A percentile compares a stretch with the other conserved stretches of the same genome.
These are phyloP conservation scores for Zygosaccharomyces sapae DNA, from an alignment of 1,139 yeast genomes.

Conservation along the genomic window DNA sequence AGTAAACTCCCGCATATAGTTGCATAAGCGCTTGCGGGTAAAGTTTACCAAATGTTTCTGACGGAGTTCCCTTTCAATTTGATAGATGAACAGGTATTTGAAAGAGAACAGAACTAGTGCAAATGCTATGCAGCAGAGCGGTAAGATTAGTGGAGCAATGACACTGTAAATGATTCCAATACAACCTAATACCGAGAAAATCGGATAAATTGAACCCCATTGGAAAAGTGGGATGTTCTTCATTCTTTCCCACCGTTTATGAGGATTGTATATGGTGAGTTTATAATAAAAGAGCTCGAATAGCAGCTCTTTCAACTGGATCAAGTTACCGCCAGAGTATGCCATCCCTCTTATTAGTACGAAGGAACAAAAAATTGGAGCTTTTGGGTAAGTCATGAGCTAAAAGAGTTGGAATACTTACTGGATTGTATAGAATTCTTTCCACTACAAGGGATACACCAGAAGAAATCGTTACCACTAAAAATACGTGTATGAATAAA, in stretches of 20 bases:
- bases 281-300: slow-evolving; percentile 41
- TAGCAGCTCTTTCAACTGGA: slow-evolving; percentile 50
- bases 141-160: slow-evolving; percentile 70
- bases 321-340: slow-evolving; percentile 62
- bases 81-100: slow-evolving; percentile 61
- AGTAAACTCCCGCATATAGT: slow-evolving; percentile 72
- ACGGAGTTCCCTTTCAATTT: slow-evolving; percentile 45
- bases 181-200: slow-evolving; percentile 68
- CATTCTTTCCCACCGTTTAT: slow-evolving; percentile 49
- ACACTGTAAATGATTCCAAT: slow-evolving; percentile 74
- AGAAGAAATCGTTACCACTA: slow-evolving; percentile 81
- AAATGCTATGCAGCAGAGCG: slow-evolving; percentile 59
- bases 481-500: slow-evolving; percentile 76
- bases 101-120: slow-evolving; percentile 56
- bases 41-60: slow-evolving; percentile 66
- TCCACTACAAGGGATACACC: slow-evolving; percentile 67
- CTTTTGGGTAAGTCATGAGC: slow-evolving; percentile 78
- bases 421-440: slow-evolving; percentile 64
- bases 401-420: slow-evolving; percentile 62
- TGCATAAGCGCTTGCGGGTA: slow-evolving; percentile 76
- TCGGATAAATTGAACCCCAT: slow-evolving; percentile 80
- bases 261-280: slow-evolving; percentile 52
- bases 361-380: slow-evolving; percentile 74
- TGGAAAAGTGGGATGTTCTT: slow-evolving; percentile 44
- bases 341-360: slow-evolving; percentile 69